phyloP scores from a whole-genome alignment of 805 yeast genomes.

The Wickerhamomyces kurtzmanii region DNA sequence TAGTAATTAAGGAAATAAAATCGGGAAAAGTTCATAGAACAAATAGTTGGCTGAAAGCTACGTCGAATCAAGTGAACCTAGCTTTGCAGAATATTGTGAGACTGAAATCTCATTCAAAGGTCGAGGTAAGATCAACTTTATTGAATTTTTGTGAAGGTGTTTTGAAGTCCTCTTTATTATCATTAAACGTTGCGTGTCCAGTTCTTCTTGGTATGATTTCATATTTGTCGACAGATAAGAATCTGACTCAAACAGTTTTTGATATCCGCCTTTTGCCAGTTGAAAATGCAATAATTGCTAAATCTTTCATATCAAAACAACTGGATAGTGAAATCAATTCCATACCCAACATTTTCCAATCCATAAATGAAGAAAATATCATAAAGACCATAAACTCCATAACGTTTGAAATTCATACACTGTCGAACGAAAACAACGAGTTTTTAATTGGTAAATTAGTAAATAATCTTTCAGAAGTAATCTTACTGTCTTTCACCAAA shows the following conservation, averaged over 20 bases:
- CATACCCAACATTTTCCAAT: conserved; percentile 11
- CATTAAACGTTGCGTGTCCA: conserved; percentile 27
- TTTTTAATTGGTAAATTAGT: conserved; percentile 10
- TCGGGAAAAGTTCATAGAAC: conserved; percentile 28
- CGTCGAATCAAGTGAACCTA: conserved; percentile 36
- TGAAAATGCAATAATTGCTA: conserved; percentile 9
- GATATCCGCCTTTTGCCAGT: conserved; percentile 9
- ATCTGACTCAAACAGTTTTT: conserved; percentile 3
- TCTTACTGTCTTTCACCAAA: conserved; percentile 7
- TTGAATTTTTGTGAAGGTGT: conserved; percentile 20
- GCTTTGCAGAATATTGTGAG: conserved; percentile 24
- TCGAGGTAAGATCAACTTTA: conserved; percentile 23
- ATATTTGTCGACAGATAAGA: conserved; percentile 10
- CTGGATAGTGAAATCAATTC: conserved; percentile 9
- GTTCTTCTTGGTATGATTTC: conserved; percentile 24
- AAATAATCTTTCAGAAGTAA: conserved; percentile 12
- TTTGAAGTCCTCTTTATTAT: conserved; percentile 20
- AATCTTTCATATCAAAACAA: conserved; percentile 9
- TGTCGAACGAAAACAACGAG: conserved; percentile 1
- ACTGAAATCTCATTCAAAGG: conserved; percentile 17
- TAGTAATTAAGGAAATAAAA: conserved; percentile 9
- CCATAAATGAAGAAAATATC: conserved; percentile 14
- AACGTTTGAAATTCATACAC: conserved; percentile 4
- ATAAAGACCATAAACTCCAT: conserved; percentile 10
- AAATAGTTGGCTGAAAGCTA: conserved; percentile 44